These are phyloP conservation scores for Helotiales sp. DNA, from an alignment of 2,329 filamentous ascomycete species.

Conservation along the genomic window DNA sequence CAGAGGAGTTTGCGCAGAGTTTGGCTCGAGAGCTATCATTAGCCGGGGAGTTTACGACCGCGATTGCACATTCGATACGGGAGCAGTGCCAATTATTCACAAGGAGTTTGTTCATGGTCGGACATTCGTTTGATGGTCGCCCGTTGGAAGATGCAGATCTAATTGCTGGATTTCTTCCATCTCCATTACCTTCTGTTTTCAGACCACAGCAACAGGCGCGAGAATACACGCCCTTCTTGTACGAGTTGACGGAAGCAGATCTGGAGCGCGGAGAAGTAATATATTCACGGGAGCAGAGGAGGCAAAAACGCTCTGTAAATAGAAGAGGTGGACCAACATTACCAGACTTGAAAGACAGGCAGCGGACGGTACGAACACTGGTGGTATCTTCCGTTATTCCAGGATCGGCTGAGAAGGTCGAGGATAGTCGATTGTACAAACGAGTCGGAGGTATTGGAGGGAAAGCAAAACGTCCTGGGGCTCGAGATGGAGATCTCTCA, in stretches of 20 bases:
- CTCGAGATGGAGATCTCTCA: constrained; percentile 66
- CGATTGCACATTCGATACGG: constrained; percentile 96
- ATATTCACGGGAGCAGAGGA: constrained; percentile 89
- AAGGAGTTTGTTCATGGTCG: constrained; percentile 88
- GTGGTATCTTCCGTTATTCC: constrained; percentile 92
- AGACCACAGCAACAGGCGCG: constrained; percentile 91
- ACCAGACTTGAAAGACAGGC: constrained; percentile 94
- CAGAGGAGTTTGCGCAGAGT: constrained; percentile 88
- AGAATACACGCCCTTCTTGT: constrained; percentile 91
- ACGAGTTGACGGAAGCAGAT: constrained; percentile 89
- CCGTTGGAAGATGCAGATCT: constrained; percentile 93
- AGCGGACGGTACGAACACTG: constrained; percentile 89
- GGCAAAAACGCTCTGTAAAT: constrained; percentile 95
- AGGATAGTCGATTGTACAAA: constrained; percentile 89
- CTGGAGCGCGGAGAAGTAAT: constrained; percentile 90
- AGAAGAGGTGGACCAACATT: constrained; percentile 88
- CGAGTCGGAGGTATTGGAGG: constrained; percentile 65
- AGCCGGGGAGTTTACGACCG: constrained; percentile 93
- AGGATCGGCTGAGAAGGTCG: constrained; percentile 77
- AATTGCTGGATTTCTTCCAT: constrained; percentile 81
- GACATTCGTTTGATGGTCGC: constrained; percentile 92
- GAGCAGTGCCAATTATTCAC: constrained; percentile 96
- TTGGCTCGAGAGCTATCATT: constrained; percentile 92
- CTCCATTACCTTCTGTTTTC: constrained; percentile 82
- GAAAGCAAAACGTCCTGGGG: constrained; percentile 56